These are phyloP conservation scores for Ganoderma lingzhi DNA, from an alignment of 1,284 basidiomycete species.

Conservation along the genomic window DNA sequence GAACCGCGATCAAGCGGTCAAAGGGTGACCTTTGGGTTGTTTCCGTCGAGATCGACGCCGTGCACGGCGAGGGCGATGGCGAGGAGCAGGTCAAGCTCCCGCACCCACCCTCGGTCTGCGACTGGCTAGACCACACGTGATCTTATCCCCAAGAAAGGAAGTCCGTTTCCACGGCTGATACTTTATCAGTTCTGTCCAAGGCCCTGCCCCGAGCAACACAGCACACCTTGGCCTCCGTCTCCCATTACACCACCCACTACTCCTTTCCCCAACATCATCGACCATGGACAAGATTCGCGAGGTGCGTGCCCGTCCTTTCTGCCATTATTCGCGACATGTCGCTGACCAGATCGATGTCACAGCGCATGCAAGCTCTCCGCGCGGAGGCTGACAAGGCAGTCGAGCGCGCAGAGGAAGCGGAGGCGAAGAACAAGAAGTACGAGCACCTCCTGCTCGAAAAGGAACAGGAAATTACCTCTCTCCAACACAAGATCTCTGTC, in stretches of 20 bases:
- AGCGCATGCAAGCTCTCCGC: conserved; percentile 82
- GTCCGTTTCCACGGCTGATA: conserved; percentile 43
- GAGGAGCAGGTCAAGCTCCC: conserved; percentile 19
- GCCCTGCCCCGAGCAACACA: conserved; percentile 40
- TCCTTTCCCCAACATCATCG: conserved; percentile 32
- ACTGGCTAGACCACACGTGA: conserved; percentile 22
- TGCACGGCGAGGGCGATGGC: conserved; percentile 20
- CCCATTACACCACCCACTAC: conserved; percentile 27
- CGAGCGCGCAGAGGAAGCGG: conserved; percentile 84
- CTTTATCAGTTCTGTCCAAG: conserved; percentile 42
- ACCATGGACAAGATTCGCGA: conserved; percentile 82
- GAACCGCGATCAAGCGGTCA: background rate
- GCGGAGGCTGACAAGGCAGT: conserved; percentile 87
- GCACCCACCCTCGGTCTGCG: conserved; percentile 1
- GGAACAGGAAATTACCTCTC: conserved; percentile 91
- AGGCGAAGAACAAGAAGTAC: conserved; percentile 84
- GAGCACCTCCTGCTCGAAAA: conserved; percentile 85
- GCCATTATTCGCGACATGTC: background rate
- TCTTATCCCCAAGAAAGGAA: conserved; percentile 15
- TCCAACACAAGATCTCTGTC: conserved; percentile 79
- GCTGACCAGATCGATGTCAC: conserved; percentile 19
- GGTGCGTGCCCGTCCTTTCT: conserved; percentile 47
- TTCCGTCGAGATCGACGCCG: conserved; percentile 16
- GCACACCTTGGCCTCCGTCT: conserved; percentile 26
- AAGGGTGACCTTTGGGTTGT: background rate